phyloP scores from a whole-genome alignment of 2,329 filamentous ascomycete genomes.

The Phialophora tarda region DNA sequence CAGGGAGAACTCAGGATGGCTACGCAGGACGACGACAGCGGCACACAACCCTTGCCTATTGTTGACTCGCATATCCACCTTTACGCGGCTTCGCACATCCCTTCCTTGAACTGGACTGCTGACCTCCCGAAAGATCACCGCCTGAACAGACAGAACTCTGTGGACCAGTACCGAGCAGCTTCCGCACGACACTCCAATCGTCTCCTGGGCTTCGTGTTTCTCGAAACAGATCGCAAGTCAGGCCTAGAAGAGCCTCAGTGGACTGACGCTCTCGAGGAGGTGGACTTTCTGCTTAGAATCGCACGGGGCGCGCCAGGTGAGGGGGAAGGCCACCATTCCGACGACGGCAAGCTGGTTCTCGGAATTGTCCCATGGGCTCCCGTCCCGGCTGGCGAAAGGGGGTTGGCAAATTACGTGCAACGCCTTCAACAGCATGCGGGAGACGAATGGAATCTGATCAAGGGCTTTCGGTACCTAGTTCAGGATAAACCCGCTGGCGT shows the following conservation, averaged over 20 bases:
- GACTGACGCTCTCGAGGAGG: constrained; percentile 71
- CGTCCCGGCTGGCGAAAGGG: constrained; percentile 66
- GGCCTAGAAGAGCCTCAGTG: constrained; percentile 65
- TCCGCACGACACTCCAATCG: constrained; percentile 44
- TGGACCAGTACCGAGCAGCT: constrained; percentile 66
- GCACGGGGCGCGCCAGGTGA: constrained; percentile 63
- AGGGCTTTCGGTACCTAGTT: constrained; percentile 81
- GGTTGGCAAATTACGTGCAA: constrained; percentile 69
- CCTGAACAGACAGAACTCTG: constrained; percentile 68
- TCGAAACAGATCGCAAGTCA: constrained; percentile 79
- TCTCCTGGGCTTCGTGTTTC: constrained; percentile 75
- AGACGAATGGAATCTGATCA: constrained; percentile 65
- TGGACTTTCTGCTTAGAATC: constrained; percentile 71
- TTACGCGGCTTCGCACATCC: constrained; percentile 71
- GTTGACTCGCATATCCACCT: constrained; percentile 94
- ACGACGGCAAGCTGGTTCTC: constrained; percentile 63
- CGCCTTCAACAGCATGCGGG: constrained; percentile 63
- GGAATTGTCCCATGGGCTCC: constrained; percentile 88
- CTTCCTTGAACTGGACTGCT: constrained; percentile 68
- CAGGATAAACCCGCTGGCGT: constrained; percentile 74
- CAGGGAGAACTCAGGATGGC: neutral
- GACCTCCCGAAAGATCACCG: constrained; percentile 61
- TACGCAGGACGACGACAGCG: neutral
- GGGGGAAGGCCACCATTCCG: constrained; percentile 63
- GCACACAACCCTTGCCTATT: constrained; percentile 50